Conservation (phyloP, 371 early-diverging fungal species). For the Mortierella sp. region DNA sequence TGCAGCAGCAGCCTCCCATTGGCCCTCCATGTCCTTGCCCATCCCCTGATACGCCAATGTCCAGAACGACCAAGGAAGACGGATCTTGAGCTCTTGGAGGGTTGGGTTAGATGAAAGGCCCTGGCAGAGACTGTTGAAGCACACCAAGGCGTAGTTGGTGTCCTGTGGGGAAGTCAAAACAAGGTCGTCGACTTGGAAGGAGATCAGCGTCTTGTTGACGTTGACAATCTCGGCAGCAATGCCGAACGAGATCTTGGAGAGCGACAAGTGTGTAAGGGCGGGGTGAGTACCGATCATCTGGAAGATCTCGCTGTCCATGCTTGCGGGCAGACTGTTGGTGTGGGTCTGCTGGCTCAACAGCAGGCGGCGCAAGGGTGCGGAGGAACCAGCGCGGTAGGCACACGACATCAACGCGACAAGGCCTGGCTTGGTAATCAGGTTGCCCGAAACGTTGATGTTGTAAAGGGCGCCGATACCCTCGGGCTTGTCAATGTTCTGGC, state of each 20-base stretch:
- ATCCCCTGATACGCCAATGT: conserved; percentile 28
- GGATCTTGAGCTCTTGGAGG: conserved; percentile 43
- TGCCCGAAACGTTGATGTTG: conserved; percentile 35
- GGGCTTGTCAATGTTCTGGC: conserved; percentile 19
- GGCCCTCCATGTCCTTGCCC: conserved; percentile 25
- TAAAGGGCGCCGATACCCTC: conserved; percentile 22
- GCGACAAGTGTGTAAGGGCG: conserved; percentile 33
- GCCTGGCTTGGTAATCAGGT: conserved; percentile 44
- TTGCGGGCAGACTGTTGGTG: conserved; percentile 19
- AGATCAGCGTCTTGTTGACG: conserved; percentile 33
- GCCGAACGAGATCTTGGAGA: conserved; percentile 35
- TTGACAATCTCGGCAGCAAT: conserved; percentile 34
- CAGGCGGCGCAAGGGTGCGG: conserved; percentile 32
- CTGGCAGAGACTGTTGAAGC: conserved; percentile 34
- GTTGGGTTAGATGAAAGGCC: conserved; percentile 25
- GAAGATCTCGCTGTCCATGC: conserved; percentile 35
- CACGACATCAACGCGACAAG: conserved; percentile 30
- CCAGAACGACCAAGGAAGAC: conserved; percentile 44
- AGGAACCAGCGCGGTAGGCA: conserved; percentile 14
- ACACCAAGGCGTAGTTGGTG: conserved; percentile 24
- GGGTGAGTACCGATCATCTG: conserved; percentile 34
- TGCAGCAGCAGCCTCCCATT: conserved; percentile 32
- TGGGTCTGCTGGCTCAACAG: conserved; percentile 28
- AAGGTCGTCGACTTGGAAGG: conserved; percentile 33
- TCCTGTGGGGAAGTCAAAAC: conserved; percentile 28